Base-by-base conservation (phyloP, 1,139 yeast species). In the Zhuliangozyma blackwelliae region DNA sequence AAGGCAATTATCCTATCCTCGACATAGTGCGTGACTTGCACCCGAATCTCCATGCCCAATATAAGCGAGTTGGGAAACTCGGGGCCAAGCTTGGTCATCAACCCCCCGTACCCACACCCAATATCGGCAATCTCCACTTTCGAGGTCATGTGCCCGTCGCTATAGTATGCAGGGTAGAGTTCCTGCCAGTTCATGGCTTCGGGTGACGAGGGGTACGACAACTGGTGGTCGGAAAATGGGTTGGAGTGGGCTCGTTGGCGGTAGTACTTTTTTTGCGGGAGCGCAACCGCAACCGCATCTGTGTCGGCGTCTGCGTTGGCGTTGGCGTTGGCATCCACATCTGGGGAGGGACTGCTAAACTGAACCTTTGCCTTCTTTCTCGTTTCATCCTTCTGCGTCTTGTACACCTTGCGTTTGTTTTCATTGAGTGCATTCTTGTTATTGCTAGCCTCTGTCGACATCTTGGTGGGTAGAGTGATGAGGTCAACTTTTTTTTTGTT, bases 51-150 rank as follows among this genome's bases (percentile, higher is more conserved):
- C 96, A 90, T 88, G 16, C 97, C 97, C 36, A 92, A 68, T 35
- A 89, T 82, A 52, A 87, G 68, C 19, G 72, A 75, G 3, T 83
- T 75, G 1, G 94, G 90, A 46, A 83, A 83, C 38, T 68, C 78
- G 2, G 90, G 85, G 2, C 96, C 84, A 40, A 92, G 71, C 35
- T 88, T 84, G 33, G 86, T 79, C 52, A 88, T 60, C 41, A 92
- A 70, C 0, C 99, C 99, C 34, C 99, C 99, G 58, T 86, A 92
- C 1, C 99, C 99, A 65, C 99, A 92, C 11, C 99, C 99, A 41
- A 92, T 78, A 57, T 92, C 99, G 5, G 97, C 97, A 39, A 92
- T 82, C 39, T 89, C 92, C 10, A 94, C 97, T 31, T 71, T 56
- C 37, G 72, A 63, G 6, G 63, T 54, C 43, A 69, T 49, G 2